Base-by-base conservation (phyloP, 1,284 basidiomycete genomes). In the Golubevia sp. region DNA sequence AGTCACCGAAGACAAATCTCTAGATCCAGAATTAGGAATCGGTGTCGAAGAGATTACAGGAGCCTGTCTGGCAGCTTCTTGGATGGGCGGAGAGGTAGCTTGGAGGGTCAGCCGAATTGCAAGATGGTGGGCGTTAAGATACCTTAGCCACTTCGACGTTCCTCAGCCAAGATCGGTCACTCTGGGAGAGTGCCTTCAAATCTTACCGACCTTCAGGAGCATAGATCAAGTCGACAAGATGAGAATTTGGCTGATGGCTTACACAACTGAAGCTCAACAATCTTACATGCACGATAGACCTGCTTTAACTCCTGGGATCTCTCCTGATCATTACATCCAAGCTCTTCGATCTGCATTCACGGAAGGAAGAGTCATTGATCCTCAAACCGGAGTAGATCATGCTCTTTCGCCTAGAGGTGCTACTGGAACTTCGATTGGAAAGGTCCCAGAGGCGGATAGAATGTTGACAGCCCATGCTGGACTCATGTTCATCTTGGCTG, bases 21-120 rank as follows among this genome's bases (percentile, higher is more conserved):
- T 78, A 23, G 72, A 78, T 52, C 76, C 74, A 4, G 76, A 79
- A 58, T 64, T 77, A 4, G 76, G 76, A 38, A 73, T 79, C 44
- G 76, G 76, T 11, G 74, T 79, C 11, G 76, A 79, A 58, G 76
- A 79, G 62, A 79, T 79, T 58, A 77, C 71, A 2, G 74, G 74
- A 6, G 74, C 72, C 2, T 77, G 74, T 58, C 71, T 76, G 8
- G 74, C 73, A 5, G 67, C 68, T 6, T 69, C 63, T 34, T 78
- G 74, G 74, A 64, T 77, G 0, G 70, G 72, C 2, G 74, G 72
- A 2, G 67, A 72, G 18, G 63, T 67, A 0, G 72, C 68, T 1
- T 65, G 61, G 26, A 68, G 65, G 13, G 63, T 75, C 6, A 62
- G 73, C 1, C 58, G 67, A 4, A 55, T 74, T 20, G 69, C 69